Percentiles rank a stretch among this genome's conserved stretches.
Evolutionary conservation across 805 yeast genomes (phyloP).

Genomic region (Lachancea nothofagi): DNA sequence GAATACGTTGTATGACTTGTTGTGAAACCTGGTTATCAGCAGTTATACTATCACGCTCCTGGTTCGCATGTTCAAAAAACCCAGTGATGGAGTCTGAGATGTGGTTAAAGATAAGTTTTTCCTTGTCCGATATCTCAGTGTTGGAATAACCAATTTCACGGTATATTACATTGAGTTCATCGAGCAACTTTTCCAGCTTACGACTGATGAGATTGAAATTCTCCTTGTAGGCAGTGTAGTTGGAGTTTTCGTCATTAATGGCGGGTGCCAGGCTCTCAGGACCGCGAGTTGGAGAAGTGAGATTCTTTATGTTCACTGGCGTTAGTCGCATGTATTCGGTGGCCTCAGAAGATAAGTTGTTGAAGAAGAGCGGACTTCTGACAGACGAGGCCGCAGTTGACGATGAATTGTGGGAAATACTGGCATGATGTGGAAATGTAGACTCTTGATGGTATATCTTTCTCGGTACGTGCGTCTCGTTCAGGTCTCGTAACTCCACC

Average conservation of each 20-base stretch:
- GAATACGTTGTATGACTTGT: conserved; percentile 28
- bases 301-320: conserved; percentile 22
- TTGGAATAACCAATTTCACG: conserved; percentile 50
- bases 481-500: conserved; percentile 6
- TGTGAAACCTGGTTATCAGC: conserved; percentile 27
- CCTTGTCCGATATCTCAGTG: conserved; percentile 45
- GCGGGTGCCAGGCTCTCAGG: conserved; percentile 8
- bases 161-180: conserved; percentile 43
- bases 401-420: conserved; percentile 1
- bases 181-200: conserved; percentile 31
- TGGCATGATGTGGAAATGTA: background rate
- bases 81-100: conserved; percentile 45
- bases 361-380: conserved; percentile 7
- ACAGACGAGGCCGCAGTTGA: conserved; percentile 6
- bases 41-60: conserved; percentile 32
- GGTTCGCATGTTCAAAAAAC: conserved; percentile 36
- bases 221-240: conserved; percentile 24
- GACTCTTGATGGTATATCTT: background rate
- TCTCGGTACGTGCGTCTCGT: conserved; percentile 5
- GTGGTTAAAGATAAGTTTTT: conserved; percentile 43
- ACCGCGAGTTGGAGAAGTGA: conserved; percentile 17
- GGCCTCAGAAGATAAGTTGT: conserved; percentile 10
- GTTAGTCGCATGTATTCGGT: conserved; percentile 28
- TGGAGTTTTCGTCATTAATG: conserved; percentile 1
- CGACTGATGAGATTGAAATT: conserved; percentile 30